Evolutionary conservation across 352 stramenopile genomes (phyloP).

Genomic region (Pseudoperonospora humuli): DNA sequence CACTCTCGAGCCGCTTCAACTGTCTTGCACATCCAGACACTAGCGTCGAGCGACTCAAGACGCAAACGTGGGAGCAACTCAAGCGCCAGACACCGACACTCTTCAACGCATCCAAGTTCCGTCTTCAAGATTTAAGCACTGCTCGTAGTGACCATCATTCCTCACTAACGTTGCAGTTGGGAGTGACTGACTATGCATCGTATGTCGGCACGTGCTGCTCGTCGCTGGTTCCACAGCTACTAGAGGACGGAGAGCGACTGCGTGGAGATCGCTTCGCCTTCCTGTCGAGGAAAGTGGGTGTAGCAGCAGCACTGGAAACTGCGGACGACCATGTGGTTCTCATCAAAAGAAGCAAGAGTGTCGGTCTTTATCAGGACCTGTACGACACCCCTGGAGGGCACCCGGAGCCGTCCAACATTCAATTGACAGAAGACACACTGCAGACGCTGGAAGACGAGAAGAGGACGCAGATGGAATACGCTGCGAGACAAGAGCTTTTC

Average conservation of each 20-base stretch:
- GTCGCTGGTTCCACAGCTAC: slow-evolving; percentile 24
- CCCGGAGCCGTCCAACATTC: slow-evolving; percentile 48
- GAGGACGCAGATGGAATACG: slow-evolving; percentile 19
- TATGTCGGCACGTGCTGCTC: slow-evolving; percentile 74
- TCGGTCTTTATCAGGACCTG: slow-evolving; percentile 68
- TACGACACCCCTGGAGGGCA: slow-evolving; percentile 75
- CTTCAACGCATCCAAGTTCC: slow-evolving; percentile 80
- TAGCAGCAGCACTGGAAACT: slow-evolving; percentile 65
- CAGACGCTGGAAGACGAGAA: slow-evolving; percentile 10
- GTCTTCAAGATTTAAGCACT: slow-evolving; percentile 7
- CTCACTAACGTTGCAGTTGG: slow-evolving; percentile 29
- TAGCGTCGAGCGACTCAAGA: slow-evolving; percentile 28
- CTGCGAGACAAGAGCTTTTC: slow-evolving; percentile 45
- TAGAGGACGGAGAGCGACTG: slow-evolving; percentile 23
- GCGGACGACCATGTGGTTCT: slow-evolving; percentile 49
- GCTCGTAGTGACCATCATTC: neutral
- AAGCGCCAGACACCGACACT: slow-evolving; percentile 27
- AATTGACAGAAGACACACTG: slow-evolving; percentile 26
- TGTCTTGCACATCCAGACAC: slow-evolving; percentile 35
- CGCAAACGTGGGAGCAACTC: slow-evolving; percentile 35
- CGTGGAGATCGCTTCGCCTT: slow-evolving; percentile 36
- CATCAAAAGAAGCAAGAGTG: slow-evolving; percentile 51
- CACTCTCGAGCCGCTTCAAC: slow-evolving; percentile 37
- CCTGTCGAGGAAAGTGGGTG: slow-evolving; percentile 72
- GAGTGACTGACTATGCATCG: slow-evolving; percentile 65